Evolutionary conservation across 768 basidiomycete genomes (phyloP).

Genomic region (Cystofilobasidium ferigula): DNA sequence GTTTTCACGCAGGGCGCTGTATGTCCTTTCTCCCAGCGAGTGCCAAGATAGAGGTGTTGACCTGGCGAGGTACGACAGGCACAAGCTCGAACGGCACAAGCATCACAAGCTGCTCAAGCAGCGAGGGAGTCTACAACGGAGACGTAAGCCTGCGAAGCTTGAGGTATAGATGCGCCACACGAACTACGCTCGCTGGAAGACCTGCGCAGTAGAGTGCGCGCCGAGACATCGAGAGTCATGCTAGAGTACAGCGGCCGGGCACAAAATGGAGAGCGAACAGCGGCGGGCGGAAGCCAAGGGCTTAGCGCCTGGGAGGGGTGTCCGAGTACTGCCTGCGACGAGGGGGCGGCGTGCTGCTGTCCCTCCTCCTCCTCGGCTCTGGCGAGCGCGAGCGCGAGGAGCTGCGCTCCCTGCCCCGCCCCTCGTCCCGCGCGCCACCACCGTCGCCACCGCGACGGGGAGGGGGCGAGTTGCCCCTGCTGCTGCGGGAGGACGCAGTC

Average conservation of each 20-base stretch:
- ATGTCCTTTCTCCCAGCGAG: neutral
- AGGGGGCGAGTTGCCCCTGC: neutral
- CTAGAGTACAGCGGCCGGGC: too few species aligned
- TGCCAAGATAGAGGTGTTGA: neutral
- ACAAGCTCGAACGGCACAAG: slow-evolving; percentile 6
- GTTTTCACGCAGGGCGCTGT: neutral
- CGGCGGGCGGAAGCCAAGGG: too few species aligned
- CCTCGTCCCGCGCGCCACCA: slow-evolving; percentile 10
- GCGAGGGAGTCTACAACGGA: neutral
- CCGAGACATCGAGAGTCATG: too few species aligned
- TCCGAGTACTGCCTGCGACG: slow-evolving; percentile 7
- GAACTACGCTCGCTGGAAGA: too few species aligned
- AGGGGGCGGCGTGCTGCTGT: slow-evolving; percentile 7
- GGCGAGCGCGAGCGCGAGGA: neutral
- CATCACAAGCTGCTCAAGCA: neutral
- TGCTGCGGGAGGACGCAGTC: neutral
- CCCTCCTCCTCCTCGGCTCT: neutral
- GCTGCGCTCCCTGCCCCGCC: neutral
- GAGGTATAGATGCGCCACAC: too few species aligned
- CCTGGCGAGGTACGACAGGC: neutral
- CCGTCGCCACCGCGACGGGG: neutral
- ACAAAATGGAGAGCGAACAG: too few species aligned
- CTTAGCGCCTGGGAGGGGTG: too few species aligned
- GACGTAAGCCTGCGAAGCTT: too few species aligned
- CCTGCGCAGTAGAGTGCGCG: too few species aligned